Conservation (phyloP, 345 rosid genomes). For the Eucalyptus curtisii region DNA sequence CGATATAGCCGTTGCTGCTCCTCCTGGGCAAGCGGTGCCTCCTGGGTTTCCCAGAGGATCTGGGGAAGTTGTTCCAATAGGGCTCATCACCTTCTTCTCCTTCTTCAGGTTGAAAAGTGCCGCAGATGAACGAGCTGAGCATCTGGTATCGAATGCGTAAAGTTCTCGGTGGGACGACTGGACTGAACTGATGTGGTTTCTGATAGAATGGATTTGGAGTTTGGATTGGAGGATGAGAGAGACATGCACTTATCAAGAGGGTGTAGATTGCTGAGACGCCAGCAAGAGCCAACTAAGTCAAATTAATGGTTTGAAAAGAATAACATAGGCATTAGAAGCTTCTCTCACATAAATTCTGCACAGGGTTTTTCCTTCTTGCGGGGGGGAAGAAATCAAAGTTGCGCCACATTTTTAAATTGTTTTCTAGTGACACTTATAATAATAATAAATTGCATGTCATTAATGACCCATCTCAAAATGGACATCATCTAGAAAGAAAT, state of each 20-base stretch:
- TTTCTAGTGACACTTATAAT: not conserved
- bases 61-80: not conserved
- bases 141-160: not conserved
- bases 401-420: not conserved
- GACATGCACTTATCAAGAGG: not conserved
- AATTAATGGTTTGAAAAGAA: not conserved
- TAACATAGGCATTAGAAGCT: not conserved
- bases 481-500: not conserved
- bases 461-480: not conserved
- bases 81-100: constrained; percentile 2
- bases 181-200: not conserved
- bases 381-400: not conserved
- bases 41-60: constrained; percentile 24
- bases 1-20: not conserved
- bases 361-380: not conserved
- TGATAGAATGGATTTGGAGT: not conserved
- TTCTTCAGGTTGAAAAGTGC: constrained; percentile 2
- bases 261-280: not conserved
- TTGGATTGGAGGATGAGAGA: not conserved
- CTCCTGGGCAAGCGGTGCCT: not conserved
- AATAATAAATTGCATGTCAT: not conserved
- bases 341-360: not conserved
- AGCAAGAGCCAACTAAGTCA: not conserved
- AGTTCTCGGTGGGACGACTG: not conserved
- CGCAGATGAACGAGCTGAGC: constrained; percentile 16